Evolutionary conservation across 805 yeast species (phyloP), one percentile per base, ranked within the genome.

Genomic region (Wickerhamiella vanderwaltii): DNA sequence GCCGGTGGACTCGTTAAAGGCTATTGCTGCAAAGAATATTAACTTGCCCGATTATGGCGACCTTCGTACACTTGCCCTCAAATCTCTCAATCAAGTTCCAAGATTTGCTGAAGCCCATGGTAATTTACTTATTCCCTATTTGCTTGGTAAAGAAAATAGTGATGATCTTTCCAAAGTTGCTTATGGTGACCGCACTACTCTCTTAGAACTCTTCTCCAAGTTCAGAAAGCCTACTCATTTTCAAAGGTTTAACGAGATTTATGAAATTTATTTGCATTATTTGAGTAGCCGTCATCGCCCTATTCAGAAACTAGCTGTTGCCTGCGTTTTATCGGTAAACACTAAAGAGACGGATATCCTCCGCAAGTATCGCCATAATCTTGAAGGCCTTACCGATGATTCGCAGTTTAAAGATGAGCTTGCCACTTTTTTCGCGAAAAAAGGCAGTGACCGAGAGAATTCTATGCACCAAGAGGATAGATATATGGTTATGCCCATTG

Each of bases 401-500:
- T 72, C 82, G 2, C 64, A 79, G 13, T 87, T 85, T 64, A 73
- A 85, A 45, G 98, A 91, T 60, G 96, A 87, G 59, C 63, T 87
- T 23, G 66, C 81, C 16, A 71, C 69, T 13, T 69, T 91, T 29
- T 61, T 83, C 15, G 36, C 46, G 12, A 25, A 32, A 5, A 43
- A 46, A 7, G 49, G 69, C 16, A 74, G 69, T 4, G 69, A 75
- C 6, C 66, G 62, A 3, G 62, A 61, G 13, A 51, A 46, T 7
- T 59, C 68, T 2, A 67, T 86, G 41, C 84, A 80, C 47, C 67
- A 65, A 6, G 65, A 65, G 3, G 96, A 91, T 55, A 63, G 69
- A 12, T 63, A 57, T 2, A 58, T 47, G 1, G 68, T 88, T 2
- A 72, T 85, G 72, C 91, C 93, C 1, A 53, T 82, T 23, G 69